These are phyloP conservation scores for Psilocybe sp. DNA, from an alignment of 768 basidiomycete species.

Conservation along the genomic window DNA sequence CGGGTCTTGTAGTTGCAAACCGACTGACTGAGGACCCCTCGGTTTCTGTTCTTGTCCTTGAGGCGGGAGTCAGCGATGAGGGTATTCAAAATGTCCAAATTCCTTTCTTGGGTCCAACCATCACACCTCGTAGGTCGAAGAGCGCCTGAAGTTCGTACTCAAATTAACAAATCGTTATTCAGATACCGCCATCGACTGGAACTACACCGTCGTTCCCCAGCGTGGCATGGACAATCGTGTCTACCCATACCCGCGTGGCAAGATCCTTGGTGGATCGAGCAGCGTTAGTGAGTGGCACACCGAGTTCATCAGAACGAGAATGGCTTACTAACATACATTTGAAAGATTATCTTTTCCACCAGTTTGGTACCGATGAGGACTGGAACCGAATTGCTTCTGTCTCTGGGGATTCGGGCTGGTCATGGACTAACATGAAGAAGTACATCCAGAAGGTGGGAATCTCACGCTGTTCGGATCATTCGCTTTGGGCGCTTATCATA, in stretches of 20 bases:
- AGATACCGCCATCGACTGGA: constrained; percentile 7
- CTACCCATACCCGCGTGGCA: constrained; percentile 6
- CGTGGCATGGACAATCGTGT: constrained; percentile 1
- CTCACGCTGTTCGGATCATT: not conserved
- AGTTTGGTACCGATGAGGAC: constrained; percentile 33
- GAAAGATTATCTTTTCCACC: constrained; percentile 33
- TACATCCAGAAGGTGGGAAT: constrained; percentile 29
- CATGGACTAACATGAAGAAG: constrained; percentile 32
- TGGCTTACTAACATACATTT: not conserved
- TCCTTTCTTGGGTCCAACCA: constrained; percentile 15
- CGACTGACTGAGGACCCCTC: constrained; percentile 9
- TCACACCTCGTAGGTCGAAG: constrained; percentile 12
- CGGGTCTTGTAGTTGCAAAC: constrained; percentile 8
- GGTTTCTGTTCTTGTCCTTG: constrained; percentile 8
- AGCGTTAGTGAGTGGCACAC: constrained; percentile 3
- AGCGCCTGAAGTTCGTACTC: no score
- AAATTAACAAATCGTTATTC: not conserved
- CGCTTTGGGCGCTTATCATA: not conserved
- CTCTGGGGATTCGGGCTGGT: constrained; percentile 35
- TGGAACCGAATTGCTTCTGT: constrained; percentile 31
- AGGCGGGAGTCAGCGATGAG: constrained; percentile 15
- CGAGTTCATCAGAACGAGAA: not conserved
- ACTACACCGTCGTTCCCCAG: constrained; percentile 4
- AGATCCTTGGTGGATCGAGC: constrained; percentile 2
- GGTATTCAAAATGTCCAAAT: constrained; percentile 11